Percentiles rank a stretch among this genome's conserved stretches.
phyloP scores from a whole-genome alignment of 805 yeast species.

The Pichia exigua region DNA sequence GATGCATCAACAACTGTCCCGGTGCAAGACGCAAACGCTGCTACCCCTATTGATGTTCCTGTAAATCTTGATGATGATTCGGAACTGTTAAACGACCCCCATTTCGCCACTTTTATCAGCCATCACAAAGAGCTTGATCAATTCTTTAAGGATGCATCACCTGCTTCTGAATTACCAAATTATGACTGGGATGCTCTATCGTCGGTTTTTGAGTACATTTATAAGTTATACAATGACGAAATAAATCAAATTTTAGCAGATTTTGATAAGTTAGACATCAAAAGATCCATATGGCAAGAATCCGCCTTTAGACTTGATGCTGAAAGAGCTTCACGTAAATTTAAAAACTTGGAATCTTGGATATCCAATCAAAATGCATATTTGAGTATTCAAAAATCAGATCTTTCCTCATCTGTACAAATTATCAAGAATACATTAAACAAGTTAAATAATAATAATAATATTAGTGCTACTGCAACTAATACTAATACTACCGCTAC shows the following conservation, averaged over 20 bases:
- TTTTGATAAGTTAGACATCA: constrained; percentile 17
- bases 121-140: not conserved
- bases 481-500: not conserved
- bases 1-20: not conserved
- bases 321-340: constrained; percentile 14
- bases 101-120: not conserved
- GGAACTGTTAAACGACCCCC: not conserved
- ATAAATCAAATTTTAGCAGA: constrained; percentile 15
- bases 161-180: constrained; percentile 10
- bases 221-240: constrained; percentile 17
- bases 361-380: constrained; percentile 12
- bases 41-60: not conserved
- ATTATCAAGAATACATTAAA: constrained; percentile 18
- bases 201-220: constrained; percentile 17
- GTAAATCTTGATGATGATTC: not conserved
- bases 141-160: not conserved
- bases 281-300: constrained; percentile 22
- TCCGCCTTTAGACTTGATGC: constrained; percentile 20
- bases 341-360: constrained; percentile 16
- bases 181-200: constrained; percentile 22
- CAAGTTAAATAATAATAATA: constrained; percentile 3
- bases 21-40: not conserved
- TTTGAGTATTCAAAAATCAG: constrained; percentile 8
- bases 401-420: constrained; percentile 15
- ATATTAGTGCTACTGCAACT: no score